phyloP scores from a whole-genome alignment of 768 basidiomycete species.

The Phlebiopsis flavidoalba region DNA sequence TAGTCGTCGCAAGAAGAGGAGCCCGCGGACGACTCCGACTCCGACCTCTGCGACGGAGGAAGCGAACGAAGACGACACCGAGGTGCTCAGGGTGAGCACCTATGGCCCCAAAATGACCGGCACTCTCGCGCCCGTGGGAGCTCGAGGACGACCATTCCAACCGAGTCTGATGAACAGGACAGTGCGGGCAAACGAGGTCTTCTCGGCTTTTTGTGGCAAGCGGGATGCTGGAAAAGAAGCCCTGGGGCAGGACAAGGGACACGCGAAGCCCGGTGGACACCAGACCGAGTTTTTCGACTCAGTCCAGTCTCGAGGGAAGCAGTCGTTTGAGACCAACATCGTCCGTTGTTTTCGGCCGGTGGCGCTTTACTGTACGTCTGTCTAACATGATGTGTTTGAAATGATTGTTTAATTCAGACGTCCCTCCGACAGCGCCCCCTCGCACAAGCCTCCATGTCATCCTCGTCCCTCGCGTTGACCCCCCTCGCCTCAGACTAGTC shows the following conservation, averaged over 20 bases:
- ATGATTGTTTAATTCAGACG: neutral
- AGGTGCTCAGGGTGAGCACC: slow-evolving; percentile 55
- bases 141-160: slow-evolving; percentile 38
- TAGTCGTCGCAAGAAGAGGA: neutral
- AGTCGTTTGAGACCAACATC: slow-evolving; percentile 56
- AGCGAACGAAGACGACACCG: slow-evolving; percentile 38
- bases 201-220: slow-evolving; percentile 21
- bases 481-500: slow-evolving; percentile 26
- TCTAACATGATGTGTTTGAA: neutral
- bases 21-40: slow-evolving; percentile 11
- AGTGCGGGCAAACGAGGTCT: slow-evolving; percentile 23
- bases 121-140: slow-evolving; percentile 82
- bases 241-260: too few relatives aligned
- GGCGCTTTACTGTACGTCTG: slow-evolving; percentile 56
- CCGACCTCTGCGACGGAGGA: slow-evolving; percentile 13
- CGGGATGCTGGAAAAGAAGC: slow-evolving; percentile 30
- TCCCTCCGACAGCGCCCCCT: slow-evolving; percentile 40
- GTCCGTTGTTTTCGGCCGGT: slow-evolving; percentile 44
- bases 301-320: slow-evolving; percentile 38
- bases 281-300: slow-evolving; percentile 62
- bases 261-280: slow-evolving; percentile 38
- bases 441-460: slow-evolving; percentile 57
- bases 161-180: slow-evolving; percentile 22
- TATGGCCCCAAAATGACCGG: slow-evolving; percentile 79
- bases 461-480: slow-evolving; percentile 42